Conservation (phyloP, 2,329 filamentous ascomycete species). For the Allantophomopsis cytisporea region DNA sequence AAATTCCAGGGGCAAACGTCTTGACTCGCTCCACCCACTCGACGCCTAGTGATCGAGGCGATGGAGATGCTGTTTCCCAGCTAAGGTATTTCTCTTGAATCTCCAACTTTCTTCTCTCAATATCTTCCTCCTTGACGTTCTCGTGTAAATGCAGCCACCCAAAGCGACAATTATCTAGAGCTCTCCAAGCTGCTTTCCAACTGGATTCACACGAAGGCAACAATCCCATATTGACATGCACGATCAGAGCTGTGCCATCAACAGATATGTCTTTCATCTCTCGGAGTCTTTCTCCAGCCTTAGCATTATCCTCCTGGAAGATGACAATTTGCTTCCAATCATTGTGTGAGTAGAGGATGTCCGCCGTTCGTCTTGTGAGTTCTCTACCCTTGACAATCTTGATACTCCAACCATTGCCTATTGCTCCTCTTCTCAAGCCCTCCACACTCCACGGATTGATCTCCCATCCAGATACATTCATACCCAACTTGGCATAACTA, state of each 20-base stretch:
- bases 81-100: constrained; percentile 10
- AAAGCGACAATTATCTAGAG: constrained; percentile 21
- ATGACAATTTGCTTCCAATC: constrained; percentile 37
- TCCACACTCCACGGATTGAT: constrained; percentile 82
- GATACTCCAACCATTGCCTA: constrained; percentile 52
- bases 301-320: constrained; percentile 54
- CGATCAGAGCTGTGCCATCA: not conserved
- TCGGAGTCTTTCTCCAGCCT: constrained; percentile 29
- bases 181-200: constrained; percentile 37
- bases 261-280: no score
- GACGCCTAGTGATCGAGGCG: constrained; percentile 14
- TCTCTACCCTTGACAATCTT: constrained; percentile 33
- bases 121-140: constrained; percentile 43
- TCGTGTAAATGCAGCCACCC: constrained; percentile 54
- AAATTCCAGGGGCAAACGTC: constrained; percentile 55
- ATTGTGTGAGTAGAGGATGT: constrained; percentile 24
- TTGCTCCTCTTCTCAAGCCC: constrained; percentile 63
- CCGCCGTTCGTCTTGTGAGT: constrained; percentile 21
- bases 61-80: constrained; percentile 1
- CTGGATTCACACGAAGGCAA: constrained; percentile 40
- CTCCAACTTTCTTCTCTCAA: constrained; percentile 20
- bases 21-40: constrained; percentile 53
- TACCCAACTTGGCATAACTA: constrained; percentile 59
- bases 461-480: constrained; percentile 77
- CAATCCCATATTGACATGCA: constrained; percentile 52